These are phyloP conservation scores for Phialemonium atrogriseum DNA, from an alignment of 2,329 filamentous ascomycete species.

Conservation along the genomic window DNA sequence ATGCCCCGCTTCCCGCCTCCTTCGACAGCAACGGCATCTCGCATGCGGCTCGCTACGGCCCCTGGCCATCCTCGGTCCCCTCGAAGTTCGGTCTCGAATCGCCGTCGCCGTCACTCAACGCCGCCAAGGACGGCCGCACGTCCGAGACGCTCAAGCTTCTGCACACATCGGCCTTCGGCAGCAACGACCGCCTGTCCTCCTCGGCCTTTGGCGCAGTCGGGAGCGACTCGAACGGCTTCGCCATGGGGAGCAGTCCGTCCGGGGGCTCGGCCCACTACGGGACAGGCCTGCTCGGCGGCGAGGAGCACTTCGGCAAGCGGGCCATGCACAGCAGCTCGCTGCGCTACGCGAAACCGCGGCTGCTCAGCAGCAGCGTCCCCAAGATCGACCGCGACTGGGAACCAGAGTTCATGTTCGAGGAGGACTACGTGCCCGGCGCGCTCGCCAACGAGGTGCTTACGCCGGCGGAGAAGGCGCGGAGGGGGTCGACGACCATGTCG, in stretches of 20 bases:
- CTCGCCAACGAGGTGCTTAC: slow-evolving; percentile 56
- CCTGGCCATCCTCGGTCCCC: slow-evolving; percentile 86
- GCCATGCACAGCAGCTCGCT: slow-evolving; percentile 55
- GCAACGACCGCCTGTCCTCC: slow-evolving; percentile 51
- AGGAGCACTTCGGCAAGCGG: slow-evolving; percentile 63
- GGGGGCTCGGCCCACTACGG: slow-evolving; percentile 32
- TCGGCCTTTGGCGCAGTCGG: slow-evolving; percentile 12
- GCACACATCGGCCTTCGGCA: slow-evolving; percentile 60
- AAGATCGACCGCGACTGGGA: slow-evolving; percentile 58
- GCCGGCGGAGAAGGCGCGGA: slow-evolving; percentile 57
- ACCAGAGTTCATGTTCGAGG: slow-evolving; percentile 69
- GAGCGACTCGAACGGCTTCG: slow-evolving; percentile 30
- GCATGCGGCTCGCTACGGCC: slow-evolving; percentile 79
- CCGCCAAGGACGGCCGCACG: slow-evolving; percentile 50
- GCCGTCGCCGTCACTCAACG: slow-evolving; percentile 65
- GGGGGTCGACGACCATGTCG: slow-evolving; percentile 47
- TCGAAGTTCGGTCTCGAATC: slow-evolving; percentile 86
- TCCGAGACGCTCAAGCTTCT: slow-evolving; percentile 57
- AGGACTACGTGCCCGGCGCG: slow-evolving; percentile 75
- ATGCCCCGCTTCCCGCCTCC: slow-evolving; percentile 85
- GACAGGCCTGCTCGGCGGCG: slow-evolving; percentile 45
- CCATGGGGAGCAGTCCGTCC: slow-evolving; percentile 33
- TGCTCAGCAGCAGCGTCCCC: slow-evolving; percentile 61
- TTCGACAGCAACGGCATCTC: slow-evolving; percentile 96
- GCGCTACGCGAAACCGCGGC: slow-evolving; percentile 56